Evolutionary conservation across 2,329 filamentous ascomycete genomes (phyloP).

Genomic region (Fusarium paranaense): DNA sequence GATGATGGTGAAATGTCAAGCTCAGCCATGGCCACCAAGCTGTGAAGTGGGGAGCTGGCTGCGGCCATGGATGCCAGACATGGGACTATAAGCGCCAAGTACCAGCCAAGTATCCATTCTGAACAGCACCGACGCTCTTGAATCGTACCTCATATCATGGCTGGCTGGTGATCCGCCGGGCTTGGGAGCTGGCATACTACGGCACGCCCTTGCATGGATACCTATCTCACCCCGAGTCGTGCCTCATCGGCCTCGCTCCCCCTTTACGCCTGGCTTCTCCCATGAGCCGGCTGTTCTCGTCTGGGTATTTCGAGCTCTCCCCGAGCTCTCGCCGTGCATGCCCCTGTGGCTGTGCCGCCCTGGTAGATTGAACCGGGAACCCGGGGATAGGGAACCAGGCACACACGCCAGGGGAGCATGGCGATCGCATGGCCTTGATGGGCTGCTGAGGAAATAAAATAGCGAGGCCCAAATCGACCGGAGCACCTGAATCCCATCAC

Average conservation of each 20-base stretch:
- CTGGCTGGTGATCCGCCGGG: constrained; percentile 12
- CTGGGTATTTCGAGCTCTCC: background rate
- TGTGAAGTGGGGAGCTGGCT: constrained; percentile 31
- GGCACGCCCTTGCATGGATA: constrained; percentile 10
- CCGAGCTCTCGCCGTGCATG: constrained; percentile 19
- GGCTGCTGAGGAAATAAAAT: constrained; percentile 3
- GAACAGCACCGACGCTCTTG: constrained; percentile 10
- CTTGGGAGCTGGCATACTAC: constrained; percentile 5
- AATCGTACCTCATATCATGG: constrained; percentile 28
- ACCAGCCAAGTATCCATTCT: constrained; percentile 26
- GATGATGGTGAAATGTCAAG: constrained; percentile 20
- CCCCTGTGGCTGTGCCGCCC: constrained; percentile 17
- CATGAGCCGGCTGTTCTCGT: background rate
- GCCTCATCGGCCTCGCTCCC: background rate
- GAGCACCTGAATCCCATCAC: constrained; percentile 3
- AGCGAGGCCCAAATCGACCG: constrained; percentile 6
- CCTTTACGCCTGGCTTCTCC: background rate
- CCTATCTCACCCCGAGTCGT: constrained; percentile 3
- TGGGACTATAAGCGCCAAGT: constrained; percentile 28
- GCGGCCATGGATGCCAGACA: constrained; percentile 22
- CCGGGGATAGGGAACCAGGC: constrained; percentile 20
- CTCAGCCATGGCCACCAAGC: constrained; percentile 25
- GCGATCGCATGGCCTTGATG: constrained; percentile 8
- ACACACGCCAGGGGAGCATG: constrained; percentile 12
- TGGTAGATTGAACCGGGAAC: constrained; percentile 7